Conservation (phyloP, 805 yeast species). For the Wickerhamiella sergipiensis region DNA sequence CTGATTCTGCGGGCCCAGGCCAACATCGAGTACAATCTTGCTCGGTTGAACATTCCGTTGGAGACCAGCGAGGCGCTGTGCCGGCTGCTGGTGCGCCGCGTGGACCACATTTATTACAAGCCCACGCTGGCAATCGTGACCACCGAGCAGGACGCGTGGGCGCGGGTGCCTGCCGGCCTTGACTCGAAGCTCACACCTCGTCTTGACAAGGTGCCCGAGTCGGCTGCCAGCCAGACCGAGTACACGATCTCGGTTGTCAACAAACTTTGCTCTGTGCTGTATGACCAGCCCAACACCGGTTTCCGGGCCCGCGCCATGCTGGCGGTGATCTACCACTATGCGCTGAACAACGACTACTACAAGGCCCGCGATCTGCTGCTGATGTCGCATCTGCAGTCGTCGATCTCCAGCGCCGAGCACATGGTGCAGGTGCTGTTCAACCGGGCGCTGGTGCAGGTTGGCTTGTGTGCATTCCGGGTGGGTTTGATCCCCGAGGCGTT, state of each 20-base stretch:
- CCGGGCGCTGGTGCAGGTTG: constrained; percentile 90
- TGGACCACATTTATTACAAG: constrained; percentile 89
- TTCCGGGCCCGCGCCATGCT: constrained; percentile 76
- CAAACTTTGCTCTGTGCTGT: constrained; percentile 48
- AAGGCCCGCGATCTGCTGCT: constrained; percentile 81
- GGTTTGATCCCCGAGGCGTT: constrained; percentile 80
- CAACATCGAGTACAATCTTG: constrained; percentile 52
- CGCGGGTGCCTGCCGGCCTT: constrained; percentile 28
- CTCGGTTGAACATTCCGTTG: constrained; percentile 18
- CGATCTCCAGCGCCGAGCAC: constrained; percentile 75
- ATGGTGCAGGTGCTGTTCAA: constrained; percentile 83
- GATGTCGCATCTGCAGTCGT: constrained; percentile 69
- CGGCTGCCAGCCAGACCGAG: constrained; percentile 19
- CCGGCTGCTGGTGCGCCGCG: constrained; percentile 66
- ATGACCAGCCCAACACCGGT: constrained; percentile 50
- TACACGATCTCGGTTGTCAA: constrained; percentile 48
- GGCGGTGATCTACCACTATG: constrained; percentile 77
- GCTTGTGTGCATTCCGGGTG: constrained; percentile 84
- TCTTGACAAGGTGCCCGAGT: constrained; percentile 18
- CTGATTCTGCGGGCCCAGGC: constrained; percentile 74
- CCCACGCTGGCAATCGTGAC: constrained; percentile 58
- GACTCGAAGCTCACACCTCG: constrained; percentile 26
- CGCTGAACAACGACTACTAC: constrained; percentile 72
- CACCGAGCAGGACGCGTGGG: constrained; percentile 70
- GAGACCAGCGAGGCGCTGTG: constrained; percentile 31